These are phyloP conservation scores for Phytophthora aleatoria DNA, from an alignment of 352 stramenopile genomes.

Conservation along the genomic window DNA sequence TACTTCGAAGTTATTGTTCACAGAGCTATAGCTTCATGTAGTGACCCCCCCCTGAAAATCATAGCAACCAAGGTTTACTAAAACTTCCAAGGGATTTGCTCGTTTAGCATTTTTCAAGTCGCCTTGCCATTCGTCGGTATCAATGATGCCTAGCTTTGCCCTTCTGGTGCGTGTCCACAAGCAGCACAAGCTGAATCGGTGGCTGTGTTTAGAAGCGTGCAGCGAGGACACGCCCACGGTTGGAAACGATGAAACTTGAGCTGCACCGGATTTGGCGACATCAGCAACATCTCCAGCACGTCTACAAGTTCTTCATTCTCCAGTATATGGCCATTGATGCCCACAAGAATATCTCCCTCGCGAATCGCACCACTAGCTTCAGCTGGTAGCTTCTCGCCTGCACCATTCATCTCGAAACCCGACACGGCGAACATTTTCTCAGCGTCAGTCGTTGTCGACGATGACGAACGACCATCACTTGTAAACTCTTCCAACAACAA, in stretches of 20 bases:
- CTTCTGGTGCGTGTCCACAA: conserved; percentile 44
- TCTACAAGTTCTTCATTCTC: conserved; percentile 51
- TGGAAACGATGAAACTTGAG: conserved; percentile 68
- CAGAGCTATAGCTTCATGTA: too few species aligned
- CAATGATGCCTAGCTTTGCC: conserved; percentile 3
- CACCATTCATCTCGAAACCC: conserved; percentile 70
- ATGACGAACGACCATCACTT: background rate
- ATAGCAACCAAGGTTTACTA: too few species aligned
- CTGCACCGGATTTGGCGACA: conserved; percentile 66
- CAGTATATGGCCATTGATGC: conserved; percentile 61
- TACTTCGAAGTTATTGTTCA: too few species aligned
- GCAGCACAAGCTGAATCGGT: conserved; percentile 47
- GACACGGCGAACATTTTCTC: conserved; percentile 54
- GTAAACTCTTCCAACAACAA: conserved; percentile 54
- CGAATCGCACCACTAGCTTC: conserved; percentile 74
- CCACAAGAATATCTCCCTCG: conserved; percentile 60
- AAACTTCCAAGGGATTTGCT: too few species aligned
- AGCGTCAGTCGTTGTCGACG: background rate
- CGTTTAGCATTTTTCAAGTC: too few species aligned
- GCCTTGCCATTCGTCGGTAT: too few species aligned
- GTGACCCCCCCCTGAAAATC: too few species aligned
- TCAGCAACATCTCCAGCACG: conserved; percentile 73
- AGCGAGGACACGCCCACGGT: conserved; percentile 70
- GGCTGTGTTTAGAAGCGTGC: conserved; percentile 71
- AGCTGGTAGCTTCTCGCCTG: conserved; percentile 62